Base-by-base conservation (phyloP, 1,284 basidiomycete species). In the Sanghuangporus sanghuang region DNA sequence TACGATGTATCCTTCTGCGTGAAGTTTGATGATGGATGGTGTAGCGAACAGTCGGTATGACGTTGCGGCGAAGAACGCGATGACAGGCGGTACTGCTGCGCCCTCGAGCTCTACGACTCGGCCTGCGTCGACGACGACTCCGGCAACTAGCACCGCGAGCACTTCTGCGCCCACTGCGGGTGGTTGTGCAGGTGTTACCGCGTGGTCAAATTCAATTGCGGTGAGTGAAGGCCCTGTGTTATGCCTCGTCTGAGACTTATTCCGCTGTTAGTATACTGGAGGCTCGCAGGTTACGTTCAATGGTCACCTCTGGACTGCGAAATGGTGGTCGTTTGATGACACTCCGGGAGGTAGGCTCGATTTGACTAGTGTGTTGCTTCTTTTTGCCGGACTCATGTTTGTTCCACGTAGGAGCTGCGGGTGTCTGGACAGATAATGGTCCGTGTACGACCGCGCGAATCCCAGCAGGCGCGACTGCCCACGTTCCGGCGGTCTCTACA, bases 291-390 rank as follows among this genome's bases (percentile, higher is more conserved):
- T 65, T 14, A 59, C 64, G 23, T 62, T 44, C 35, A 59, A 49
- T 46, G 78, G 78, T 18, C 73, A 81, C 64, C 71, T 82, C 36
- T 83, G 80, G 79, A 81, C 78, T 42, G 80, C 81, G n/a, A 74
- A 78, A 65, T 82, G 82, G 82, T 87, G 85, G 85, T 83, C 83
- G 18, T 73, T 83, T 68, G 78, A 73, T 48, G 84, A 86, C 68
- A 78, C 73, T 39, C 85, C 84, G 16, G 82, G 82, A 66, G 79
- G 81, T 65, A 40, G 11, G 59, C 48, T 32, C 18, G 12, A 4
- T 44, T 5, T 6, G 18, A 6, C 50, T 14, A 32, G 32, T 48
- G 14, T 18, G 32, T 49, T 6, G 4, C 2, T n/a, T 7, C 27
- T 38, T 9, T 16, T 21, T 16, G 12, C n/a, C 5, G n/a, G 12